A percentile compares a stretch with the other conserved stretches of the same genome.
These are phyloP conservation scores for Teratosphaeria pseudoeucalypti DNA, from an alignment of 2,329 filamentous ascomycete genomes.

Conservation along the genomic window DNA sequence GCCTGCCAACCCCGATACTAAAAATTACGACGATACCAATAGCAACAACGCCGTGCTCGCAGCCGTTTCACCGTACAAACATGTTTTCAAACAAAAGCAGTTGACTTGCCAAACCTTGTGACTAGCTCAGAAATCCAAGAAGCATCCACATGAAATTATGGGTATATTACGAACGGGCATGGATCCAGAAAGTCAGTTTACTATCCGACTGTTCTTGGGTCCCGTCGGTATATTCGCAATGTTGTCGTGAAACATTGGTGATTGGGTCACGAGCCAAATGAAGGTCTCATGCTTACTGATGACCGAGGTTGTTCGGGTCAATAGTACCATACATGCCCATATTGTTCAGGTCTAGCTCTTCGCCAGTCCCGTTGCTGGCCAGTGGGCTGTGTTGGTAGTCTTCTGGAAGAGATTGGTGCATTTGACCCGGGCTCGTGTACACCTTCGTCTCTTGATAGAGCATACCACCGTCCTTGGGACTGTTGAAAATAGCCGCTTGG, in stretches of 20 bases:
- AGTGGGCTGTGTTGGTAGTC: conserved; percentile 25
- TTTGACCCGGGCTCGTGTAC: conserved; percentile 29
- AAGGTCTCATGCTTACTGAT: conserved; percentile 4
- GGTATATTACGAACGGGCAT: neutral
- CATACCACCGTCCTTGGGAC: conserved; percentile 26
- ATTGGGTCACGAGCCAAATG: neutral
- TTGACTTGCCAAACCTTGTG: neutral
- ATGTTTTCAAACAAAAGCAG: neutral
- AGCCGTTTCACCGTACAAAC: neutral
- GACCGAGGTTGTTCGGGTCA: conserved; percentile 30
- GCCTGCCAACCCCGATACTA: neutral
- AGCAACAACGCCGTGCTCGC: neutral
- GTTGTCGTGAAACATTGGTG: neutral
- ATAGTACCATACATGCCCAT: conserved; percentile 38
- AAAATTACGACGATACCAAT: neutral
- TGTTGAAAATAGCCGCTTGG: conserved; percentile 21
- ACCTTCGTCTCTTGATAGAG: conserved; percentile 33
- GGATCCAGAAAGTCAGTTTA: neutral
- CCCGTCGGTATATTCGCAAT: neutral
- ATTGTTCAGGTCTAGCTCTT: conserved; percentile 33
- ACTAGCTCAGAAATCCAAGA: neutral
- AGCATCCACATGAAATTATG: neutral
- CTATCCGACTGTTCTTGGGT: neutral
- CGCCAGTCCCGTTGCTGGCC: conserved; percentile 22
- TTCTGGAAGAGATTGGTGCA: conserved; percentile 24